These are phyloP conservation scores for Rubus parviflorus DNA, from an alignment of 306 rosid species.

Conservation along the genomic window DNA sequence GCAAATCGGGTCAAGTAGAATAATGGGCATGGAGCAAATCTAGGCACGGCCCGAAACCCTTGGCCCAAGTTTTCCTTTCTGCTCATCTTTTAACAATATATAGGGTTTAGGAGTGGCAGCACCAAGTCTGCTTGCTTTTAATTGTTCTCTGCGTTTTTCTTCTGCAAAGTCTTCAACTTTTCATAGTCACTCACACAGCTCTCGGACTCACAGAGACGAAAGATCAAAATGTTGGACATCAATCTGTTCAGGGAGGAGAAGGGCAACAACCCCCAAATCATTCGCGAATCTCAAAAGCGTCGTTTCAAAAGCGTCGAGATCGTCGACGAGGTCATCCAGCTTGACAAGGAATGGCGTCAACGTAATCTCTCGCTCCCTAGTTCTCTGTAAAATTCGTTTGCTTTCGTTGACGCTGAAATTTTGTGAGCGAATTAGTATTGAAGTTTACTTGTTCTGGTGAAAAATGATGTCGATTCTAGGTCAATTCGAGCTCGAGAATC, in stretches of 20 bases:
- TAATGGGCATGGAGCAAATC: neutral
- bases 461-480: slow-evolving; percentile 28
- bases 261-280: slow-evolving; percentile 76
- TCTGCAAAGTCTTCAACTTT: neutral
- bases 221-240: slow-evolving; percentile 65
- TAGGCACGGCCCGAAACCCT: neutral
- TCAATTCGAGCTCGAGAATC: slow-evolving; percentile 71
- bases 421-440: neutral
- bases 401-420: neutral
- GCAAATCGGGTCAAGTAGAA: neutral
- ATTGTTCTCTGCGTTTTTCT: neutral
- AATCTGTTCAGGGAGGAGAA: slow-evolving; percentile 85
- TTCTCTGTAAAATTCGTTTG: neutral
- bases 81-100: neutral
- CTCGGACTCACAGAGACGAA: neutral
- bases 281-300: slow-evolving; percentile 95
- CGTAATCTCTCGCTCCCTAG: slow-evolving; percentile 42
- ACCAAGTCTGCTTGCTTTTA: neutral
- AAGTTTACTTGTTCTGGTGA: neutral
- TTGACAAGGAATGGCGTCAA: slow-evolving; percentile 89
- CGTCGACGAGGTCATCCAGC: slow-evolving; percentile 77
- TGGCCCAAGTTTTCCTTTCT: neutral
- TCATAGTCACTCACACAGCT: no score
- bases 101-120: neutral
- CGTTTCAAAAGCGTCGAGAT: slow-evolving; percentile 72